A percentile compares a stretch with the other conserved stretches of the same genome.
phyloP scores from a whole-genome alignment of 257 asterid species.

The Cinchona pubescens region DNA sequence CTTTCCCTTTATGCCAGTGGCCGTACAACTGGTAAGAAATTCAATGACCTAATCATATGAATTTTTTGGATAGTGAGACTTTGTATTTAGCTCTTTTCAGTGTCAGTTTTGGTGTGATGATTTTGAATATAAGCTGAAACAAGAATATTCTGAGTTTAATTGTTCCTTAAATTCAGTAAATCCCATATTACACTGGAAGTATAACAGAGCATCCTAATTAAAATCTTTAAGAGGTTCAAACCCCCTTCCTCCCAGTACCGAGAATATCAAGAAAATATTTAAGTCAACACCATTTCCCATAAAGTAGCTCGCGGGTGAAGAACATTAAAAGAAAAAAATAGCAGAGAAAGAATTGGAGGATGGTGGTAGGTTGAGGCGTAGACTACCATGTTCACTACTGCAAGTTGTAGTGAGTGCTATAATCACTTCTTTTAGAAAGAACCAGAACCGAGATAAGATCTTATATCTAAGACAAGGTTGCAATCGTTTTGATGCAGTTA shows the following conservation, averaged over 20 bases:
- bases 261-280: too few relatives aligned
- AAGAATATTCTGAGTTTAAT: background rate
- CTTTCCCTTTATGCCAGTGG: slow-evolving; percentile 89
- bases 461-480: background rate
- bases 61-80: background rate
- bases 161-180: background rate
- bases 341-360: background rate
- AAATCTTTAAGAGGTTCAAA: too few relatives aligned
- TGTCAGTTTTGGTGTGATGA: background rate
- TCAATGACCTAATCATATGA: background rate
- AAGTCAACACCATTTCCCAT: background rate
- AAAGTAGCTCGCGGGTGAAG: background rate
- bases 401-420: background rate
- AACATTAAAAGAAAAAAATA: background rate
- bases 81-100: background rate
- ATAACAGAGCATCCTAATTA: background rate
- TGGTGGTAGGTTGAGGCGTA: background rate
- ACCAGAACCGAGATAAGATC: background rate
- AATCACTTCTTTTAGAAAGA: background rate
- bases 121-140: background rate
- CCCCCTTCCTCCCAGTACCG: background rate
- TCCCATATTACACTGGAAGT: background rate
- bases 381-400: background rate
- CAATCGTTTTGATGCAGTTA: background rate
- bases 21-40: slow-evolving; percentile 71